Evolutionary conservation across 768 basidiomycete species (phyloP), one percentile per base, ranked within the genome.

Genomic region (Boletellus emodensis): DNA sequence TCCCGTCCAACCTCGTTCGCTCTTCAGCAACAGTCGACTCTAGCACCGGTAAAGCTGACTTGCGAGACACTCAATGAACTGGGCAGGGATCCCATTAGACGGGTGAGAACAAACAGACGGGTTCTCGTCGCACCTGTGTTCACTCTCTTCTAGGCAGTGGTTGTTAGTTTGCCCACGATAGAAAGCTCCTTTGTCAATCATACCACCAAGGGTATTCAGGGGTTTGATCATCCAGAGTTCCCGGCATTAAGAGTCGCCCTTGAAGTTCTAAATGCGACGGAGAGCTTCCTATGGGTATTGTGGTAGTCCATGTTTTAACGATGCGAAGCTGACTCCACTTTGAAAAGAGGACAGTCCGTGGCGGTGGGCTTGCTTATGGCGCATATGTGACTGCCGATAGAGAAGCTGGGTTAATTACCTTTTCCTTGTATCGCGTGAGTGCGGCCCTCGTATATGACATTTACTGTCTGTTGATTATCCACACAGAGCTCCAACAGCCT

Each of bases 291-390:
- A 49, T 98, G 95, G 95, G 90, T 91, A 68, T 34, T 67, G 52
- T 47, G 17, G 28, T 35, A 35, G 32, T 17, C 34, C 44, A 3
- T 39, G 4, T 39, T 20, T 37, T 35, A 28, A 41, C 15, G 13
- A 44, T 34, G 36, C 48, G 9, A 32, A 43, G 8, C 18, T 67
- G 46, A 46, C 33, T 49, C 2, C 38, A n/a, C 15, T 44, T n/a
- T 49, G 47, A 33, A 55, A 53, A 90, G 87, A 82, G 86, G 22
- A 88, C 86, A 54, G 92, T 99, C 53, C 86, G 96, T 37, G 96
- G 96, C 7, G 86, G 91, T 49, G 96, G 96, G 18, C 72, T 99
- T 32, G 96, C 96, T 5, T 98, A 96, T 57, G 91, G 93, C n/a
- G 91, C 91, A 24, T 82, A 83, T 59, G 75, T 87, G 30, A 75